Evolutionary conservation across 108 stramenopile species (phyloP).

Genomic region (Skeletonema costatum): DNA sequence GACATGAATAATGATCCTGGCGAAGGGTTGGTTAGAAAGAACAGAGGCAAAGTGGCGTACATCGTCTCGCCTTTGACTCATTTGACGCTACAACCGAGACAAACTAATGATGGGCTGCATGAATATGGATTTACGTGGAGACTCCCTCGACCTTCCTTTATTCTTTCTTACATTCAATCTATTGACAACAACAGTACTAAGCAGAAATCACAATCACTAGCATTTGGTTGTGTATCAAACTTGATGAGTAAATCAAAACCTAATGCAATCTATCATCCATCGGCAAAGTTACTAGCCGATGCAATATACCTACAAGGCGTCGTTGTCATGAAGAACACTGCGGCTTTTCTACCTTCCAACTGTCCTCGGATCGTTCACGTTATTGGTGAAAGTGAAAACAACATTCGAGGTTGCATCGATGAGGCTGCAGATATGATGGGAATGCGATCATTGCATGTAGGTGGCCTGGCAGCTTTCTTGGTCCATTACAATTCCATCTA

Average conservation of each 20-base stretch:
- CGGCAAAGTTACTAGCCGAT: conserved; percentile 33
- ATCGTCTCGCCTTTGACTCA: conserved; percentile 39
- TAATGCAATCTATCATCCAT: conserved; percentile 25
- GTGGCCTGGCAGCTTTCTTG: conserved; percentile 74
- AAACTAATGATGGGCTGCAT: neutral
- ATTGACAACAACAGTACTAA: neutral
- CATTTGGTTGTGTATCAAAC: neutral
- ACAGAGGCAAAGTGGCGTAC: conserved; percentile 8
- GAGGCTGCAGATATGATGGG: conserved; percentile 72
- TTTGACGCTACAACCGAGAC: conserved; percentile 21
- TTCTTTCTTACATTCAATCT: conserved; percentile 33
- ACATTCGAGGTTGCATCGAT: conserved; percentile 57
- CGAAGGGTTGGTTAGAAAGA: neutral
- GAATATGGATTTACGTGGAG: conserved; percentile 22
- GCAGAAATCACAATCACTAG: neutral
- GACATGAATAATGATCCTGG: neutral
- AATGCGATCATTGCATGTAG: conserved; percentile 59
- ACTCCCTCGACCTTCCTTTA: conserved; percentile 32
- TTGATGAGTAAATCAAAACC: neutral
- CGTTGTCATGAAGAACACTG: neutral
- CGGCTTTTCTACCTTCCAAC: neutral
- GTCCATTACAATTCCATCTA: conserved; percentile 43
- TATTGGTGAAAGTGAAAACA: conserved; percentile 58
- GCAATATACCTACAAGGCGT: conserved; percentile 34
- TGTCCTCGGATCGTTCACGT: conserved; percentile 53